Percentiles rank a stretch among this genome's conserved stretches.
Conservation (phyloP, 1,284 basidiomycete species). For the Rhizoctonia solani region DNA sequence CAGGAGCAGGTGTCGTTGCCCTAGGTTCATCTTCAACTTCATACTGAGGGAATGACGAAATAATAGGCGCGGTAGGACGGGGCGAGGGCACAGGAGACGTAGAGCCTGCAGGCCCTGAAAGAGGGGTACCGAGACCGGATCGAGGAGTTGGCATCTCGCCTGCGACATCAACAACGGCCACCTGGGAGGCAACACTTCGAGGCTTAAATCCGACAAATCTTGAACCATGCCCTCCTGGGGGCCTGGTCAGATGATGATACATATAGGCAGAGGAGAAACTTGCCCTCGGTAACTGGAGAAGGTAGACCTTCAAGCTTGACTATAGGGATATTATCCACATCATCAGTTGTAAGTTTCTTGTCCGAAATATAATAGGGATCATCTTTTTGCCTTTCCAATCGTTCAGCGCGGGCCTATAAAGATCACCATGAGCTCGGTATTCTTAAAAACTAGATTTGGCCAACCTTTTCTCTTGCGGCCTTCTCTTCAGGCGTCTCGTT, state of each 20-base stretch:
- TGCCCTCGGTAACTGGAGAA: conserved; percentile 44
- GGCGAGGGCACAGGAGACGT: conserved; percentile 40
- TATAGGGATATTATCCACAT: conserved; percentile 84
- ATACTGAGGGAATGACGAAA: conserved; percentile 63
- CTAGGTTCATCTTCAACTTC: conserved; percentile 56
- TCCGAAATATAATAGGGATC: conserved; percentile 89
- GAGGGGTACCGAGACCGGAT: conserved; percentile 41
- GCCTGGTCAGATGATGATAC: conserved; percentile 44
- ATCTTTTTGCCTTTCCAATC: conserved; percentile 71
- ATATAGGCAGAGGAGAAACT: neutral
- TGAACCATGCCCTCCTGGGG: conserved; percentile 48
- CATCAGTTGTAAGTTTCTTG: conserved; percentile 48
- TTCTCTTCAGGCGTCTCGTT: conserved; percentile 61
- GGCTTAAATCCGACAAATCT: conserved; percentile 41
- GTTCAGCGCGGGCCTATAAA: conserved; percentile 69
- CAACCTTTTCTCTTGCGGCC: conserved; percentile 58
- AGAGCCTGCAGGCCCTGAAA: conserved; percentile 38
- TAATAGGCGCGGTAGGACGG: conserved; percentile 44
- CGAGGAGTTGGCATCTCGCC: conserved; percentile 82
- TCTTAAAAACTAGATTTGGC: conserved; percentile 5
- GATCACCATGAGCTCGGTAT: conserved; percentile 23
- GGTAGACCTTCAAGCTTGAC: conserved; percentile 76
- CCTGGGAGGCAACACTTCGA: conserved; percentile 33
- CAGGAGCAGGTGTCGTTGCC: conserved; percentile 56
- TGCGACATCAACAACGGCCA: conserved; percentile 69